Percentiles rank a stretch among this genome's conserved stretches.
These are phyloP conservation scores for Fusarium nisikadoi DNA, from an alignment of 2,329 filamentous ascomycete genomes.

Conservation along the genomic window DNA sequence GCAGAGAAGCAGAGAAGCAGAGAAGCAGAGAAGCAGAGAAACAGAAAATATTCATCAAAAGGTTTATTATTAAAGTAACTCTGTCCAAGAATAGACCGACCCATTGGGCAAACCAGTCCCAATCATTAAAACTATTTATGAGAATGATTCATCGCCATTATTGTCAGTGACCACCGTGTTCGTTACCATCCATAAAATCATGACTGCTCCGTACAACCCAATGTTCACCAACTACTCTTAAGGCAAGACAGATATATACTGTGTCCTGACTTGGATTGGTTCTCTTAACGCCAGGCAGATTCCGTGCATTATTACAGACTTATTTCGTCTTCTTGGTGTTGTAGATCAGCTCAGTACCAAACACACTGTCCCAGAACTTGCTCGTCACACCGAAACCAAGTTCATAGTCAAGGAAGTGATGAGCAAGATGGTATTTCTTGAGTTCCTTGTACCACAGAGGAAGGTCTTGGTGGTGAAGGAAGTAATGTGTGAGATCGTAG, in stretches of 20 bases:
- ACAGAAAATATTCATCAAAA: background rate
- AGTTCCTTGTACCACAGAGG: constrained; percentile 89
- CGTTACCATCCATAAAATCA: constrained; percentile 44
- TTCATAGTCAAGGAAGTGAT: constrained; percentile 98
- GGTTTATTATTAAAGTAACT: constrained; percentile 34
- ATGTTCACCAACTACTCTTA: constrained; percentile 31
- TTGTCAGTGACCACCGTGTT: constrained; percentile 40
- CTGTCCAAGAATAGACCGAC: constrained; percentile 31
- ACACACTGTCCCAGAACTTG: constrained; percentile 93
- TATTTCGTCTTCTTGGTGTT: constrained; percentile 50
- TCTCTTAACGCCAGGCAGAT: background rate
- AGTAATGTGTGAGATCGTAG: constrained; percentile 98
- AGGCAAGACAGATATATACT: constrained; percentile 33
- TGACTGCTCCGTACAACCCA: constrained; percentile 34
- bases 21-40: background rate
- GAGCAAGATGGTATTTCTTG: constrained; percentile 97
- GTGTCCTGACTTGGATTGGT: constrained; percentile 3
- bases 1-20: background rate
- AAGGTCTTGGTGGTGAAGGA: constrained; percentile 94
- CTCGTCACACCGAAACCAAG: constrained; percentile 97
- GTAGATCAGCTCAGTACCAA: constrained; percentile 81
- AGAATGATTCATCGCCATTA: constrained; percentile 38
- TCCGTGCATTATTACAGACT: constrained; percentile 4
- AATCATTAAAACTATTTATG: constrained; percentile 41
- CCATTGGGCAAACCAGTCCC: constrained; percentile 36